Conservation (phyloP, 257 asterid genomes). For the Fraxinus americana region DNA sequence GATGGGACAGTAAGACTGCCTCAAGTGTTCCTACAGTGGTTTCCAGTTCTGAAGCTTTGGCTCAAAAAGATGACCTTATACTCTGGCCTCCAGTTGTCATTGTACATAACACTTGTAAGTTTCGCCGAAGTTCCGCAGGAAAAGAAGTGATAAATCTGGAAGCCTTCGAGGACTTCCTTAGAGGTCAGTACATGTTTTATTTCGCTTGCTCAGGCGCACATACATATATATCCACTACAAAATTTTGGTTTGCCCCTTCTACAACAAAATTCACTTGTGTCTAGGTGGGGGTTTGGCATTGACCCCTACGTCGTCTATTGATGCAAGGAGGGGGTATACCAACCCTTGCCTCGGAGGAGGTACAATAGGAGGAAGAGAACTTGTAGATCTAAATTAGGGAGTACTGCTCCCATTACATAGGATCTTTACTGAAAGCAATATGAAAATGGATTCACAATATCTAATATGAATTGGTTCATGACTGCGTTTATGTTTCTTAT, state of each 20-base stretch:
- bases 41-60: slow-evolving; percentile 34
- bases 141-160: slow-evolving; percentile 18
- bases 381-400: neutral
- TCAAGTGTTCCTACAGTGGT: slow-evolving; percentile 27
- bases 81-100: slow-evolving; percentile 42
- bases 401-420: neutral
- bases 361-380: neutral
- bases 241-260: slow-evolving; percentile 1
- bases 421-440: neutral
- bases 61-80: slow-evolving; percentile 41
- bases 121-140: slow-evolving; percentile 17
- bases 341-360: neutral
- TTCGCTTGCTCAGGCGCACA: neutral
- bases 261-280: too few relatives aligned
- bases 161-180: slow-evolving; percentile 35
- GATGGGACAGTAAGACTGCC: slow-evolving; percentile 32
- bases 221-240: neutral
- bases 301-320: neutral
- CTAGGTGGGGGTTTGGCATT: neutral
- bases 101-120: slow-evolving; percentile 25
- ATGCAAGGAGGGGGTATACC: neutral
- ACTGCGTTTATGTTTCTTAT: neutral
- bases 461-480: neutral
- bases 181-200: slow-evolving; percentile 31
- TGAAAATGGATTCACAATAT: neutral